phyloP scores from a whole-genome alignment of 139 green algal species.

The Mychonastes homosphaera region DNA sequence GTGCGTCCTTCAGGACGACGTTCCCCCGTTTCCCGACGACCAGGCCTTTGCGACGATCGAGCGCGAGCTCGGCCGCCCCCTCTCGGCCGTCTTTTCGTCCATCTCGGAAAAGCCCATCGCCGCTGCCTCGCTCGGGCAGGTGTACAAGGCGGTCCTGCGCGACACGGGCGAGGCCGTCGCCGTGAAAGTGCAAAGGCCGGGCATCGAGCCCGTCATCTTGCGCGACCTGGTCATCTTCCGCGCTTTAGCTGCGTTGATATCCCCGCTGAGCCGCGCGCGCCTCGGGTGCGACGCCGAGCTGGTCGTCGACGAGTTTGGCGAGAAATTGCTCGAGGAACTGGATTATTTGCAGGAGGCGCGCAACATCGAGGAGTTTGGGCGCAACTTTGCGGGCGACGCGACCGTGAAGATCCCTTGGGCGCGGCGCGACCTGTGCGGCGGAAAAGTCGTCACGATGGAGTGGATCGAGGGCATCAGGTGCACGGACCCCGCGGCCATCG shows the following conservation, averaged over 20 bases:
- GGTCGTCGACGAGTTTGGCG: conserved; percentile 98
- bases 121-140: conserved; percentile 84
- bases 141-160: conserved; percentile 81
- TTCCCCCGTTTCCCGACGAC: conserved; percentile 73
- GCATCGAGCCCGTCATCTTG: conserved; percentile 87
- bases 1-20: conserved; percentile 85
- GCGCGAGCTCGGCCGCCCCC: conserved; percentile 63
- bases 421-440: conserved; percentile 63
- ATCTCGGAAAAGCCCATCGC: conserved; percentile 81
- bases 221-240: conserved; percentile 94
- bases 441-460: conserved; percentile 85
- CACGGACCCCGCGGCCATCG: conserved; percentile 59
- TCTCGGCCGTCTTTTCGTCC: conserved; percentile 71
- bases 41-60: conserved; percentile 82
- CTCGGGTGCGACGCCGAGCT: conserved; percentile 94
- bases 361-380: conserved; percentile 73
- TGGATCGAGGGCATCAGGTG: conserved; percentile 97
- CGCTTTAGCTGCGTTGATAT: conserved; percentile 62
- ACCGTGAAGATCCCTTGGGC: conserved; percentile 97
- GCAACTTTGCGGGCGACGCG: conserved; percentile 51
- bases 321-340: conserved; percentile 98
- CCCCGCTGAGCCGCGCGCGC: conserved; percentile 36
- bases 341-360: conserved; percentile 92
- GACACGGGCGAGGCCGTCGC: conserved; percentile 84
- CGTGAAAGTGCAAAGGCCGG: conserved; percentile 92